Percentiles rank a stretch among this genome's conserved stretches.
These are phyloP conservation scores for Jasminum sambac DNA, from an alignment of 257 asterid genomes.

Conservation along the genomic window DNA sequence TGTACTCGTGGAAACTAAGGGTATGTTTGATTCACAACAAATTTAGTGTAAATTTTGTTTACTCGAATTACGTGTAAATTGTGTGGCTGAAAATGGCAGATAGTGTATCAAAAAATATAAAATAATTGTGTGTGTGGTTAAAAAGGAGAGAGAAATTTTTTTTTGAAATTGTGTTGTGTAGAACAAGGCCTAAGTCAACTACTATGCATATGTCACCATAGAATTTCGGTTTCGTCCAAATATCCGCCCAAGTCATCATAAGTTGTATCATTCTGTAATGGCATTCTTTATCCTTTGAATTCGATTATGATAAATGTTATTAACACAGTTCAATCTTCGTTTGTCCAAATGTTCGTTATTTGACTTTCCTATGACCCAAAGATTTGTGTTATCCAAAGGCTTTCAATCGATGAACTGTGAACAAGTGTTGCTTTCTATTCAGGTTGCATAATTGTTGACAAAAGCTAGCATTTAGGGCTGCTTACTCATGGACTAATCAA, in stretches of 20 bases:
- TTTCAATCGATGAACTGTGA: background rate
- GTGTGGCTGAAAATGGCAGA: too few species aligned
- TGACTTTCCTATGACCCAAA: background rate
- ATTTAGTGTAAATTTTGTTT: too few species aligned
- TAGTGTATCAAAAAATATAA: too few species aligned
- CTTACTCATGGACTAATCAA: background rate
- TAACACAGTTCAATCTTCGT: slow-evolving; percentile 9
- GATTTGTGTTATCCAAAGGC: background rate
- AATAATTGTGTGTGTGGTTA: too few species aligned
- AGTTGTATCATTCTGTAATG: background rate
- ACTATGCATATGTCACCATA: background rate
- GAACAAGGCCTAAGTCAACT: too few species aligned
- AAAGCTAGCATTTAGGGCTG: slow-evolving; percentile 6
- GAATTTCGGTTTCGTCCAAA: background rate
- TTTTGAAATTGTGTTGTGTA: too few species aligned
- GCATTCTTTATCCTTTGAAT: background rate
- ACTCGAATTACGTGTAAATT: too few species aligned
- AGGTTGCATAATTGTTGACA: background rate
- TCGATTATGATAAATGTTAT: background rate
- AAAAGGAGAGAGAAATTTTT: too few species aligned
- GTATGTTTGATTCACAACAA: too few species aligned
- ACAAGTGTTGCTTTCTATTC: background rate
- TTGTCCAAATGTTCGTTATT: slow-evolving; percentile 11
- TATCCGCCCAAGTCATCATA: background rate
- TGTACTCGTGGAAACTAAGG: background rate